These are phyloP conservation scores for Climacium dendroides DNA, from an alignment of 225 moss, liverwort and hornwort genomes.

Conservation along the genomic window DNA sequence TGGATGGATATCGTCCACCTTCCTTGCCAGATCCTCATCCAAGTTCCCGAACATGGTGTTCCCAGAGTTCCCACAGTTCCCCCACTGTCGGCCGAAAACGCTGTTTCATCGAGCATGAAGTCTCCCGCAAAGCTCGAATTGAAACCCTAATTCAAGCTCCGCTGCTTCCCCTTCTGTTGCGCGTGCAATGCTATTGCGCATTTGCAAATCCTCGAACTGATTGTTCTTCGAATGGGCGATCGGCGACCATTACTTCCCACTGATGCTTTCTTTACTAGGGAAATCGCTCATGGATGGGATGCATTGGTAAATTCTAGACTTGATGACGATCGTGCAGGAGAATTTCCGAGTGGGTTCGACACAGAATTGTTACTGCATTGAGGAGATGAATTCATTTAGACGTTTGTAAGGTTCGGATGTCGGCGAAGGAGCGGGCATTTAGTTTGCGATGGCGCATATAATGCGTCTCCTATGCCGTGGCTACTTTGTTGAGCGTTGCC, in stretches of 20 bases:
- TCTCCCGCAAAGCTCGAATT: not conserved
- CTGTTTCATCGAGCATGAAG: not conserved
- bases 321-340: not conserved
- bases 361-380: not conserved
- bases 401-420: not conserved
- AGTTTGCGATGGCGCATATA: constrained; percentile 13
- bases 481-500: constrained; percentile 4
- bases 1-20: not conserved
- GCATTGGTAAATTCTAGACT: not conserved
- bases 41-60: not conserved
- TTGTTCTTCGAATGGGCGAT: not conserved
- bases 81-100: not conserved
- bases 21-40: not conserved
- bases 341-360: not conserved
- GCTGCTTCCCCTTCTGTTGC: not conserved
- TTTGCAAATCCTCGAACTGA: not conserved
- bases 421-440: not conserved
- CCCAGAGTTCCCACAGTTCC: not conserved
- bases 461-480: constrained; percentile 20
- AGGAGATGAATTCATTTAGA: not conserved
- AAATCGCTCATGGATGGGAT: not conserved
- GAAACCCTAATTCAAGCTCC: not conserved
- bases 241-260: not conserved
- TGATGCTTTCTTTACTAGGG: too few relatives aligned
- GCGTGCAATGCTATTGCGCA: not conserved